Conservation (phyloP, 2,329 filamentous ascomycete genomes). For the Verticillium nonalfalfae region DNA sequence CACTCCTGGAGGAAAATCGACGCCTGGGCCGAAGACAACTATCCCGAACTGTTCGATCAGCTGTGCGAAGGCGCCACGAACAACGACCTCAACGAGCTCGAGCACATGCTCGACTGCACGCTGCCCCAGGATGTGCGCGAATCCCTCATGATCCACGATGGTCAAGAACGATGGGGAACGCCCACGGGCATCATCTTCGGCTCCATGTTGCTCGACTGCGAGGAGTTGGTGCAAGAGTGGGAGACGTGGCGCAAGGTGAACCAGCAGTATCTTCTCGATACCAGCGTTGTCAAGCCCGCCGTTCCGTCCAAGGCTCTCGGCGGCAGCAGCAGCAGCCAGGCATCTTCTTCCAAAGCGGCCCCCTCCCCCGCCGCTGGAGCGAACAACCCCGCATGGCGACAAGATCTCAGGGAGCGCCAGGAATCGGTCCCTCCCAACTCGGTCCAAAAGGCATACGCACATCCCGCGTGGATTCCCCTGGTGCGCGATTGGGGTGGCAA, state of each 20-base stretch:
- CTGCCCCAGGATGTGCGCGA: conserved; percentile 91
- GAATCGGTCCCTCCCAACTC: conserved; percentile 81
- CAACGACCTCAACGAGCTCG: conserved; percentile 94
- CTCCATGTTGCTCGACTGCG: conserved; percentile 93
- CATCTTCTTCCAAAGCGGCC: conserved; percentile 61
- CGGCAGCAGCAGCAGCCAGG: conserved; percentile 45
- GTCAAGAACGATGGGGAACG: conserved; percentile 88
- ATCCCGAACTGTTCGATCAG: conserved; percentile 90
- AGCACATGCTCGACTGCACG: conserved; percentile 92
- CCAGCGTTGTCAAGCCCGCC: conserved; percentile 49
- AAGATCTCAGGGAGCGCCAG: conserved; percentile 77
- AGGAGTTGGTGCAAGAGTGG: conserved; percentile 98
- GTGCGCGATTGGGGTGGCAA: conserved; percentile 98
- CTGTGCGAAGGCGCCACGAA: conserved; percentile 84
- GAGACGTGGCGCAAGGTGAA: conserved; percentile 94
- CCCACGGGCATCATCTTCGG: conserved; percentile 92
- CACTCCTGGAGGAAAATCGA: conserved; percentile 97
- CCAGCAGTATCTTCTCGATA: conserved; percentile 72
- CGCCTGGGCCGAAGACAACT: conserved; percentile 88
- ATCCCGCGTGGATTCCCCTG: conserved; percentile 91
- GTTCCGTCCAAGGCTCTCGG: conserved; percentile 67
- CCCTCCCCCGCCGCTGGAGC: conserved; percentile 32
- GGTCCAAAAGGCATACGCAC: conserved; percentile 88
- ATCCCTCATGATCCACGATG: conserved; percentile 84
- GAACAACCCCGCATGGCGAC: conserved; percentile 67